A percentile compares a stretch with the other conserved stretches of the same genome.
These are phyloP conservation scores for Neltuma alba DNA, from an alignment of 306 rosid genomes.

Conservation along the genomic window DNA sequence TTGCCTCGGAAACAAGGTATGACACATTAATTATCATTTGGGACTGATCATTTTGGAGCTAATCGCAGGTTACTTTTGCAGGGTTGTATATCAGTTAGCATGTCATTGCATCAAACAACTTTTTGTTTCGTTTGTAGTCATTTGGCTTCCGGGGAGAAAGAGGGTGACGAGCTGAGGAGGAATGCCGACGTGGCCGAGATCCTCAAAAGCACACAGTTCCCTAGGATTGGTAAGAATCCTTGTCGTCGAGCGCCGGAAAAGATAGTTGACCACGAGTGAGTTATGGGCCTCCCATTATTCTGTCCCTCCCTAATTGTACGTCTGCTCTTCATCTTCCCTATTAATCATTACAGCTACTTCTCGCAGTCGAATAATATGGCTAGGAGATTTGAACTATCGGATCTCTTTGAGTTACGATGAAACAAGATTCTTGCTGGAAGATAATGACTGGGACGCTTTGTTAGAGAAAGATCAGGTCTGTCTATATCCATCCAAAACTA, in stretches of 20 bases:
- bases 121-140: slow-evolving; percentile 95
- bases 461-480: slow-evolving; percentile 82
- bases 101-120: slow-evolving; percentile 90
- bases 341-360: slow-evolving; percentile 5
- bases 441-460: slow-evolving; percentile 81
- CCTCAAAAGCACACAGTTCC: slow-evolving; percentile 70
- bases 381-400: slow-evolving; percentile 93
- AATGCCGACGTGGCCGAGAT: slow-evolving; percentile 87
- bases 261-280: slow-evolving; percentile 87
- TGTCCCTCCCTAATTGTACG: neutral
- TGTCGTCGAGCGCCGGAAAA: slow-evolving; percentile 63
- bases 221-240: slow-evolving; percentile 74
- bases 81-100: slow-evolving; percentile 97
- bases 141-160: slow-evolving; percentile 98
- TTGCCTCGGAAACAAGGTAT: slow-evolving; percentile 88
- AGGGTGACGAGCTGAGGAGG: slow-evolving; percentile 86
- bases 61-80: slow-evolving; percentile 37
- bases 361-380: slow-evolving; percentile 85
- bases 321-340: neutral
- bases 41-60: neutral
- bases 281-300: neutral
- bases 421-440: slow-evolving; percentile 72
- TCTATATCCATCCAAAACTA: neutral
- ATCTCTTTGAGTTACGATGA: slow-evolving; percentile 84
- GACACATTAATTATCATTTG: neutral